phyloP scores from a whole-genome alignment of 2,329 filamentous ascomycete genomes.

The Aureobasidium musti region DNA sequence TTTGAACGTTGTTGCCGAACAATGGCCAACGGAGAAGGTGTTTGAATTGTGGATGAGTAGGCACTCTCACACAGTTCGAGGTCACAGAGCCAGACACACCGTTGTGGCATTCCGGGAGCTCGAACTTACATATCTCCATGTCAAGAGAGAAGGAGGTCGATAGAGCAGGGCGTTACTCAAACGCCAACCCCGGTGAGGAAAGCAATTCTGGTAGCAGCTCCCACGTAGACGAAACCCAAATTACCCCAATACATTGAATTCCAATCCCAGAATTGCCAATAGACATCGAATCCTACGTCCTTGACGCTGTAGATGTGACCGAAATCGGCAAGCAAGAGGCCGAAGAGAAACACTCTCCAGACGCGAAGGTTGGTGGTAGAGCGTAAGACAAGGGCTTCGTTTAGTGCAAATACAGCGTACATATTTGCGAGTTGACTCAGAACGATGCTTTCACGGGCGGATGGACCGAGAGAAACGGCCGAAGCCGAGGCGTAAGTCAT shows the following conservation, averaged over 20 bases:
- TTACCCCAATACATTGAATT: slow-evolving; percentile 44
- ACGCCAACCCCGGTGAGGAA: slow-evolving; percentile 42
- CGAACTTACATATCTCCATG: background rate
- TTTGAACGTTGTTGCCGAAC: slow-evolving; percentile 25
- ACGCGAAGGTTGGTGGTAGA: slow-evolving; percentile 67
- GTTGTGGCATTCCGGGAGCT: slow-evolving; percentile 1
- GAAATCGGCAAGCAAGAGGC: slow-evolving; percentile 71
- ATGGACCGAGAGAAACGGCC: slow-evolving; percentile 49
- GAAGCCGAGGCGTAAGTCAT: slow-evolving; percentile 61
- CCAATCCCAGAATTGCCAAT: slow-evolving; percentile 43
- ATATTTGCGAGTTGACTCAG: slow-evolving; percentile 76
- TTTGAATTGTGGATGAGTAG: background rate
- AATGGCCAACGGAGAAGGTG: slow-evolving; percentile 24
- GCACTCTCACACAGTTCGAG: slow-evolving; percentile 15
- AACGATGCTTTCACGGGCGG: slow-evolving; percentile 62
- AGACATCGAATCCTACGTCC: slow-evolving; percentile 58
- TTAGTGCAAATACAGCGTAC: slow-evolving; percentile 74
- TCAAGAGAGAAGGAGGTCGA: background rate
- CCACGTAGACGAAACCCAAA: slow-evolving; percentile 44
- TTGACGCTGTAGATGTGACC: slow-evolving; percentile 71
- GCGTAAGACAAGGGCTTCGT: slow-evolving; percentile 74
- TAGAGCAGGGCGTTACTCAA: slow-evolving; percentile 2
- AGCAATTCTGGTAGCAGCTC: slow-evolving; percentile 38
- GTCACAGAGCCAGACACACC: slow-evolving; percentile 21
- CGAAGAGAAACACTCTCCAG: slow-evolving; percentile 68